These are phyloP conservation scores for Candida sanyaensis DNA, from an alignment of 1,139 yeast species.

Conservation along the genomic window DNA sequence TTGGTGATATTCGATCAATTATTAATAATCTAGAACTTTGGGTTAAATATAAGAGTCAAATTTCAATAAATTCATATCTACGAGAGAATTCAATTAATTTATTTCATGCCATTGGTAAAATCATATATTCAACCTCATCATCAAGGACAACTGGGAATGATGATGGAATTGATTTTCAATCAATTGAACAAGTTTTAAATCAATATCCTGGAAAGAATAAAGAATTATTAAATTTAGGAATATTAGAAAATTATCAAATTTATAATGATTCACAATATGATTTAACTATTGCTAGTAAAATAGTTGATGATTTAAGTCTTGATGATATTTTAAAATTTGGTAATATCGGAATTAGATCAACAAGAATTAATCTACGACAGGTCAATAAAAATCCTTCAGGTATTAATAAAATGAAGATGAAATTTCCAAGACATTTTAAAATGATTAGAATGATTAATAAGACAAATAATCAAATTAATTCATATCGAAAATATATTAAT, in stretches of 20 bases:
- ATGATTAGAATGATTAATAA: conserved; percentile 30
- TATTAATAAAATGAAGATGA: conserved; percentile 18
- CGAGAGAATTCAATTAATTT: conserved; percentile 52
- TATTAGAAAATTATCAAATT: conserved; percentile 43
- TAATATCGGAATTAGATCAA: conserved; percentile 35
- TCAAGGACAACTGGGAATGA: conserved; percentile 19
- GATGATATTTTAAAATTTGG: conserved; percentile 29
- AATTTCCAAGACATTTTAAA: conserved; percentile 44
- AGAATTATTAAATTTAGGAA: conserved; percentile 33
- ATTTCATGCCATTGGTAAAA: conserved; percentile 72
- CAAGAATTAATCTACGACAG: conserved; percentile 23
- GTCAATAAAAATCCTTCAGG: neutral
- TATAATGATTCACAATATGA: conserved; percentile 30
- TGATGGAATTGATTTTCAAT: conserved; percentile 24
- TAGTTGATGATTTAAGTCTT: conserved; percentile 35
- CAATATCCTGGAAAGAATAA: conserved; percentile 30
- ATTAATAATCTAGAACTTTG: conserved; percentile 73
- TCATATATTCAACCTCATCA: conserved; percentile 48
- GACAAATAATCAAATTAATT: conserved; percentile 29
- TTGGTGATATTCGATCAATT: conserved; percentile 79
- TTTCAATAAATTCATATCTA: conserved; percentile 9
- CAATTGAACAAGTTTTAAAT: conserved; percentile 35
- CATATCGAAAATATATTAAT: conserved; percentile 28
- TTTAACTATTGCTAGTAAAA: conserved; percentile 25
- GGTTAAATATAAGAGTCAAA: conserved; percentile 25